A percentile compares a stretch with the other conserved stretches of the same genome.
These are phyloP conservation scores for Onygenales sp. DNA, from an alignment of 2,329 filamentous ascomycete genomes.

Conservation along the genomic window DNA sequence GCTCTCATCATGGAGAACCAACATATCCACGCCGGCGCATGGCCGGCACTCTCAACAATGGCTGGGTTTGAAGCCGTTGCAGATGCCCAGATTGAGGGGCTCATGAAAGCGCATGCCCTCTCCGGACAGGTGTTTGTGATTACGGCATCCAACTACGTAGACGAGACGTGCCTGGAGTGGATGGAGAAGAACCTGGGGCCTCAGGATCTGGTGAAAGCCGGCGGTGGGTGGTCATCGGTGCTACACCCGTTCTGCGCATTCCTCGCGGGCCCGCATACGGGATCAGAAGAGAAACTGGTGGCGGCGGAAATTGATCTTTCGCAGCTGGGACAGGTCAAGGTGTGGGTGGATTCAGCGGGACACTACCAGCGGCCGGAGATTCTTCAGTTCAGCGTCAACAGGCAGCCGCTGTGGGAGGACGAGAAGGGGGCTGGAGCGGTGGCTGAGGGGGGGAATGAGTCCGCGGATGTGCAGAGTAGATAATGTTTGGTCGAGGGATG, in stretches of 20 bases:
- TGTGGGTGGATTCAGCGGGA: constrained; percentile 28
- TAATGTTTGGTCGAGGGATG: background rate
- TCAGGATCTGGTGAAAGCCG: constrained; percentile 24
- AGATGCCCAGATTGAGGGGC: constrained; percentile 36
- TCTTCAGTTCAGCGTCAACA: constrained; percentile 22
- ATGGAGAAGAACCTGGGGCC: constrained; percentile 27
- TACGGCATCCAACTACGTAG: constrained; percentile 34
- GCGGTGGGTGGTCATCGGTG: constrained; percentile 27
- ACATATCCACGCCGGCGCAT: constrained; percentile 22
- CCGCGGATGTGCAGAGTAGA: background rate
- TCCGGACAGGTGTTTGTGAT: constrained; percentile 38
- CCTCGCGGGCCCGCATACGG: constrained; percentile 25
- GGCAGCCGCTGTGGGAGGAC: constrained; percentile 22
- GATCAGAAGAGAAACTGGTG: constrained; percentile 24
- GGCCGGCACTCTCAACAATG: constrained; percentile 20
- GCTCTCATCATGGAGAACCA: constrained; percentile 24
- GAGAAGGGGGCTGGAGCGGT: constrained; percentile 10
- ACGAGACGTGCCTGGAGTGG: constrained; percentile 33
- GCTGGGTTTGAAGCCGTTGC: constrained; percentile 32
- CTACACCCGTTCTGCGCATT: constrained; percentile 27
- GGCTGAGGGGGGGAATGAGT: background rate
- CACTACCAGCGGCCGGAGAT: constrained; percentile 29
- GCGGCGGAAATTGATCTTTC: constrained; percentile 26
- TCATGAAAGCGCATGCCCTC: constrained; percentile 39
- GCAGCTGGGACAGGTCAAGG: constrained; percentile 23